Conservation (phyloP, 208 protist genomes). For the Trypanosoma theileri region DNA sequence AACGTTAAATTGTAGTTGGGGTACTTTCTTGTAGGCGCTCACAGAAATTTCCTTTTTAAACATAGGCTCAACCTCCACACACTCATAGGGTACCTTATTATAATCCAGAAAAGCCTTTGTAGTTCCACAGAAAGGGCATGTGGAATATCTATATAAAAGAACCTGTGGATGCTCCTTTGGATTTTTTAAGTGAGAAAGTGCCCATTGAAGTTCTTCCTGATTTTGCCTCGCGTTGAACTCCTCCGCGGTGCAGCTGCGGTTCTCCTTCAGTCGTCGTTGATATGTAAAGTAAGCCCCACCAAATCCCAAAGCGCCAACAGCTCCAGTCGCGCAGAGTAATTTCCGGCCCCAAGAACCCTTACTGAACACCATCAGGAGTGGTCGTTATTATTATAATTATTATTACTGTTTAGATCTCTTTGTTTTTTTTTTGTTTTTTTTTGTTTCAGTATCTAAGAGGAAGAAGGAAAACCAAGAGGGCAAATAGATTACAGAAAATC, state of each 20-base stretch:
- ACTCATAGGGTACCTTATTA: constrained; percentile 67
- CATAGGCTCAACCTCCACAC: constrained; percentile 91
- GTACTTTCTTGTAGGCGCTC: constrained; percentile 89
- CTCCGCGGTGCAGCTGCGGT: constrained; percentile 71
- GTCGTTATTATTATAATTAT: no score
- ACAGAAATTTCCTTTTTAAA: constrained; percentile 79
- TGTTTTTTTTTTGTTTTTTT: no score
- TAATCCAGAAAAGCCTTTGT: constrained; percentile 88
- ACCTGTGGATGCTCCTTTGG: constrained; percentile 36
- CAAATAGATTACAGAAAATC: background rate
- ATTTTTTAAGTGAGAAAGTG: constrained; percentile 51
- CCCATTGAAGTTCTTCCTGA: constrained; percentile 41
- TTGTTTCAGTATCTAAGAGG: no score
- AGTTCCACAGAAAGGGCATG: constrained; percentile 90
- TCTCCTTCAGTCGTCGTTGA: constrained; percentile 74
- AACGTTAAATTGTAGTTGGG: constrained; percentile 78
- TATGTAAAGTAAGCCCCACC: constrained; percentile 73
- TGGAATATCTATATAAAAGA: constrained; percentile 85
- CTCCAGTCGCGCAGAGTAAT: constrained; percentile 33
- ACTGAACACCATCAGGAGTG: constrained; percentile 42
- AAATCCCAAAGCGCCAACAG: constrained; percentile 34
- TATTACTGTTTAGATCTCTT: no score
- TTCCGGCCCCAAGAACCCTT: constrained; percentile 53
- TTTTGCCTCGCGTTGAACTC: constrained; percentile 79
- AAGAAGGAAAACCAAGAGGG: background rate